These are phyloP conservation scores for Gliomastix tumulicola DNA, from an alignment of 2,329 filamentous ascomycete genomes.

Conservation along the genomic window DNA sequence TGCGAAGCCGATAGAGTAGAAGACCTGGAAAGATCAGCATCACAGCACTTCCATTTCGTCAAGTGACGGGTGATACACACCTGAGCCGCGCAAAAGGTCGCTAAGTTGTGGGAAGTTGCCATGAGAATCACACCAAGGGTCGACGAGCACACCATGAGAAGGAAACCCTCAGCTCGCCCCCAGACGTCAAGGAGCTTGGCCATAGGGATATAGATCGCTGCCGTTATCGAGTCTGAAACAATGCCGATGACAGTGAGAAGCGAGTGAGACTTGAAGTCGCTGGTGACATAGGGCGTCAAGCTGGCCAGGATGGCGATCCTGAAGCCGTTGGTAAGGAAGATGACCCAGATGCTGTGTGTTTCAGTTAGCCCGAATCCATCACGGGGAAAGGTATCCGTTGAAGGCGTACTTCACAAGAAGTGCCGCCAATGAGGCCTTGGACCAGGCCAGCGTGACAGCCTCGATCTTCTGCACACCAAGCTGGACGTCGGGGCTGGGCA, in stretches of 20 bases:
- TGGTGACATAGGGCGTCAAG: slow-evolving; percentile 39
- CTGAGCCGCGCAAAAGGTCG: slow-evolving; percentile 43
- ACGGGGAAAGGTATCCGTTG: background rate
- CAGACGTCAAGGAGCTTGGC: slow-evolving; percentile 57
- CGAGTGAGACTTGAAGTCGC: slow-evolving; percentile 44
- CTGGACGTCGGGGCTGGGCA: slow-evolving; percentile 16
- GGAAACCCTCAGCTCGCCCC: slow-evolving; percentile 54
- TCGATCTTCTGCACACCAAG: slow-evolving; percentile 32
- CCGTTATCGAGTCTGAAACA: slow-evolving; percentile 44
- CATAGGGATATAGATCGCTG: slow-evolving; percentile 55
- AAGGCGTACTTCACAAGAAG: slow-evolving; percentile 15
- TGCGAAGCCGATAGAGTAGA: slow-evolving; percentile 54
- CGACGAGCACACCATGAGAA: slow-evolving; percentile 41
- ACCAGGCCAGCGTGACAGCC: slow-evolving; percentile 32
- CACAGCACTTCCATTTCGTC: background rate
- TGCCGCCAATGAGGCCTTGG: slow-evolving; percentile 22
- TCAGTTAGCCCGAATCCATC: slow-evolving; percentile 5
- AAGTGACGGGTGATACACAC: slow-evolving; percentile 8
- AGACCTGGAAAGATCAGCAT: slow-evolving; percentile 29
- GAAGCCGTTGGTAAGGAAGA: slow-evolving; percentile 44
- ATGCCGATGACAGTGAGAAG: slow-evolving; percentile 46
- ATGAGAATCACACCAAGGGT: slow-evolving; percentile 50
- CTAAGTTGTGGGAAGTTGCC: slow-evolving; percentile 41
- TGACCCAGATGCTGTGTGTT: slow-evolving; percentile 31
- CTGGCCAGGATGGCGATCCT: slow-evolving; percentile 32